Evolutionary conservation across 2,329 filamentous ascomycete species (phyloP), one percentile per base, ranked within the genome.

Genomic region (Calonectria crousiana): DNA sequence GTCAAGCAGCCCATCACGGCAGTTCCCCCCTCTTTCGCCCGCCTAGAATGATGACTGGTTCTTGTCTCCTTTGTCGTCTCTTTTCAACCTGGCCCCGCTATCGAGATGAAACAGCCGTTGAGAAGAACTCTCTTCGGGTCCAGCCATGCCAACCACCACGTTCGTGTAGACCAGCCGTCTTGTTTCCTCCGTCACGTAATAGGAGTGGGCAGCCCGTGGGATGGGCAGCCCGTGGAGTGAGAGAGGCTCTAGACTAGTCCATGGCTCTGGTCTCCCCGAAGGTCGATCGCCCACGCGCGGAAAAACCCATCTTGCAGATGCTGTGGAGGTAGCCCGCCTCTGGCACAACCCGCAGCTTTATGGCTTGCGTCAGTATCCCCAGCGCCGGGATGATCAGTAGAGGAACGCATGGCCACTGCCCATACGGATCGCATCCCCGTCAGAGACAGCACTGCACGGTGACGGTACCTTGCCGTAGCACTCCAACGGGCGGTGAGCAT

Each of bases 281-380:
- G 56, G 58, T 38, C 68, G 34, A 62, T 72, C 53, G 60, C 47
- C 30, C 51, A 72, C 66, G 68, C 51, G 70, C 66, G 69, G 72
- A 68, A 73, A 71, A 73, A 72, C 36, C 69, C 78, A 77, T 79
- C 78, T 74, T 75, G 78, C 77, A 80, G 77, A 67, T 78, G 68
- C 28, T 77, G 75, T 76, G 76, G 72, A 75, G 75, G 72, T 51
- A 51, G 65, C 67, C 68, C 52, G 67, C 60, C 65, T 67, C 69
- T 76, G 70, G 67, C 73, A 72, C 71, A 71, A 68, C 74, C 76
- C 69, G 75, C 78, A 79, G 77, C 30, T 52, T 72, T 47, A 72
- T 72, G 70, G 58, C 73, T 73, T 76, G 66, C 74, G 67, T 64
- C 67, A 69, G 52, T 72, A 74, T 49, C 65, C 74, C 58, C 44